These are phyloP conservation scores for Dictyostelium capitatum DNA, from an alignment of 78 protist species.

Conservation along the genomic window DNA sequence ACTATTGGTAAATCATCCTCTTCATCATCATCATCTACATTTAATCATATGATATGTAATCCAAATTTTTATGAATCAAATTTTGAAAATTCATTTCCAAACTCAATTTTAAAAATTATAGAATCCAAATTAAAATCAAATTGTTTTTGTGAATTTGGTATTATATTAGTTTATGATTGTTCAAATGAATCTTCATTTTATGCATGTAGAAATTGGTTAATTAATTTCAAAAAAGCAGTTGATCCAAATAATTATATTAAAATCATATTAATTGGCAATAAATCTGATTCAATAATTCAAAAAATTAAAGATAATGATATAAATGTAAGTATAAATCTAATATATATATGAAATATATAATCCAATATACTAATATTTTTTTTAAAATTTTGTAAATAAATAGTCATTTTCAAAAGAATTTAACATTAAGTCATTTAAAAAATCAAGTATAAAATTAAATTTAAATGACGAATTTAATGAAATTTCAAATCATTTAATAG, in stretches of 20 bases:
- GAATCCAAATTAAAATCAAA: not conserved
- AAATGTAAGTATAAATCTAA: slow-evolving; percentile 1
- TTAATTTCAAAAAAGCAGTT: not conserved
- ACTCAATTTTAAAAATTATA: not conserved
- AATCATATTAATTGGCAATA: slow-evolving; percentile 3
- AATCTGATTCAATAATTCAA: not conserved
- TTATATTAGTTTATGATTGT: slow-evolving; percentile 23
- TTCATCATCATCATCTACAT: too few species aligned
- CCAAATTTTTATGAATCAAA: slow-evolving; percentile 25
- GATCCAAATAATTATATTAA: slow-evolving; percentile 9
- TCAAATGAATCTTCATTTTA: not conserved
- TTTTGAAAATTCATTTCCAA: not conserved
- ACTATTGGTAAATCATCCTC: too few species aligned
- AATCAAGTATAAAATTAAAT: not conserved
- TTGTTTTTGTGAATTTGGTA: slow-evolving; percentile 11
- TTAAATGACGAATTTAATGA: not conserved
- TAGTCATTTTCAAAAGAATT: not conserved
- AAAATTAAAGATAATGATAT: not conserved
- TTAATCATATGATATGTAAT: too few species aligned
- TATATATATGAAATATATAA: too few species aligned
- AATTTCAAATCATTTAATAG: not conserved
- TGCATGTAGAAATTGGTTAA: not conserved
- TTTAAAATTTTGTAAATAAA: not conserved
- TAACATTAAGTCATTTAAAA: not conserved
- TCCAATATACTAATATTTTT: not conserved